Conservation (phyloP, 495 filamentous ascomycete species). For the Saxophila tyrrhenica region DNA sequence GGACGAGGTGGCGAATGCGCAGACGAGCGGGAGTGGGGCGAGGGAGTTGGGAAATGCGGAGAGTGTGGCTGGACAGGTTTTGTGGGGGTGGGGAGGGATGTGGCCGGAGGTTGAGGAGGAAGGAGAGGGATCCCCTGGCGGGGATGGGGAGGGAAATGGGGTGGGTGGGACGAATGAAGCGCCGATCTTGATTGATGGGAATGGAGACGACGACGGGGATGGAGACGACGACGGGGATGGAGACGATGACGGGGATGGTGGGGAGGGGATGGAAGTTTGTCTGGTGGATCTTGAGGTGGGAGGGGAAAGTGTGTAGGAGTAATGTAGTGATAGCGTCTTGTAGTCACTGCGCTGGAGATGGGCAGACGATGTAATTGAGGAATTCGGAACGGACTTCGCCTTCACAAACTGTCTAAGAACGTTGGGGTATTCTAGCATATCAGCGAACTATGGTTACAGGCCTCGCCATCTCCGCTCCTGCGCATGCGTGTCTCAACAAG, state of each 20-base stretch:
- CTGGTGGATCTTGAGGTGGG: no score
- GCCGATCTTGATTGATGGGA: background rate
- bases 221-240: background rate
- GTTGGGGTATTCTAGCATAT: no score
- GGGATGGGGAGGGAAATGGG: conserved; percentile 26
- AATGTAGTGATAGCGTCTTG: no score
- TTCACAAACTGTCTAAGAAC: no score
- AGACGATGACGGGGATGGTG: background rate
- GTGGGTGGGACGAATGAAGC: background rate
- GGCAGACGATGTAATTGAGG: no score
- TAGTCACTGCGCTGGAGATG: no score
- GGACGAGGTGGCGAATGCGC: conserved; percentile 31
- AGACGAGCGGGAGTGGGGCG: conserved; percentile 26
- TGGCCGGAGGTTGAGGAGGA: conserved; percentile 28
- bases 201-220: background rate
- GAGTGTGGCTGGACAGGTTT: conserved; percentile 29
- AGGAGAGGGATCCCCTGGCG: background rate
- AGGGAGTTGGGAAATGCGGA: conserved; percentile 30
- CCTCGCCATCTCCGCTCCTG: no score
- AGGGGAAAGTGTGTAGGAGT: no score
- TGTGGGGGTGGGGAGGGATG: conserved; percentile 30
- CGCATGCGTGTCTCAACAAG: no score
- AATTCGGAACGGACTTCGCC: no score
- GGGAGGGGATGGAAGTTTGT: no score
- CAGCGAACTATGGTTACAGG: no score